Percentiles rank a stretch among this genome's conserved stretches.
phyloP scores from a whole-genome alignment of 768 basidiomycete species.

The Trichaptum fuscoviolaceum region DNA sequence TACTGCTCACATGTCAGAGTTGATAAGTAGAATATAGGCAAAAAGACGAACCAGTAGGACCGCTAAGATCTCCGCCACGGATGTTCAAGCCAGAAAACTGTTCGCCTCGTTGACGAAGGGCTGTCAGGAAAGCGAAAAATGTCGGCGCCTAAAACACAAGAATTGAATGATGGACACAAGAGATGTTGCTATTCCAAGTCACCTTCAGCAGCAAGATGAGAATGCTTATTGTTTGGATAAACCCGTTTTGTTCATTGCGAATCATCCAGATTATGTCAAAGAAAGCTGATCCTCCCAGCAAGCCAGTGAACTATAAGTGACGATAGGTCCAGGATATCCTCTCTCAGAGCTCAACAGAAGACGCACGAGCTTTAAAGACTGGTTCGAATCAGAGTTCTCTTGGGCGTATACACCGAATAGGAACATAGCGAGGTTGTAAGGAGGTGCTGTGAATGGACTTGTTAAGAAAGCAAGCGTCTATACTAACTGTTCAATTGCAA shows the following conservation, averaged over 20 bases:
- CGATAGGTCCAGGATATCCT: background rate
- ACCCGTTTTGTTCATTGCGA: constrained; percentile 46
- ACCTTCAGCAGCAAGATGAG: constrained; percentile 59
- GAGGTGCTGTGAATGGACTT: constrained; percentile 49
- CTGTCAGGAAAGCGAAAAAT: constrained; percentile 42
- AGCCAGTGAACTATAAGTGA: constrained; percentile 50
- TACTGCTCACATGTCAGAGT: constrained; percentile 34
- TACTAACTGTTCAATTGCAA: background rate
- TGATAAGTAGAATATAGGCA: constrained; percentile 1
- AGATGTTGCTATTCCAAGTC: constrained; percentile 6
- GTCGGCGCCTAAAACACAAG: constrained; percentile 50
- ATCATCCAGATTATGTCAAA: constrained; percentile 72
- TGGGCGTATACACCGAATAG: constrained; percentile 73
- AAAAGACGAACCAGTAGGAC: constrained; percentile 48
- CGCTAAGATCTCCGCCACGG: constrained; percentile 40
- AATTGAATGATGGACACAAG: background rate
- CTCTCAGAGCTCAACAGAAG: background rate
- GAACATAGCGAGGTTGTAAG: constrained; percentile 80
- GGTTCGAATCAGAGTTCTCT: constrained; percentile 58
- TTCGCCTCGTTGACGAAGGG: constrained; percentile 53
- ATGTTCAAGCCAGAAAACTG: constrained; percentile 48
- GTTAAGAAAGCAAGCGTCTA: constrained; percentile 60
- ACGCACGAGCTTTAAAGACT: constrained; percentile 60
- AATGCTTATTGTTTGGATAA: constrained; percentile 51
- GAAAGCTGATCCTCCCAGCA: constrained; percentile 55